Evolutionary conservation across 2,329 filamentous ascomycete genomes (phyloP).

Genomic region (Colletotrichum orchidophilum): DNA sequence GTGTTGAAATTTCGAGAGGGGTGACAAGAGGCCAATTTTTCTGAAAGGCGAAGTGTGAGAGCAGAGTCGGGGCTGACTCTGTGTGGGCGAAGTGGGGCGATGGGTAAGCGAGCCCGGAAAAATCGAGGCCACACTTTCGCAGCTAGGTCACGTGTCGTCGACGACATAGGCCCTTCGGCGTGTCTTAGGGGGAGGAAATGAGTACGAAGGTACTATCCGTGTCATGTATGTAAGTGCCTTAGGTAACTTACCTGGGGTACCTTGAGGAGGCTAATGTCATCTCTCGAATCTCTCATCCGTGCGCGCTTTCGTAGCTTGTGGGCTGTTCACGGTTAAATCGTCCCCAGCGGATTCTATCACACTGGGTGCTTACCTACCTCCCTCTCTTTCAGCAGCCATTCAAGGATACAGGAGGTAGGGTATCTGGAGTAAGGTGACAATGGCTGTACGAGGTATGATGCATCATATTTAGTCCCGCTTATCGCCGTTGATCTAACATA

Average conservation of each 20-base stretch:
- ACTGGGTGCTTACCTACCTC: too few relatives aligned
- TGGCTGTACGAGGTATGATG: not conserved
- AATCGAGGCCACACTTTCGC: constrained; percentile 37
- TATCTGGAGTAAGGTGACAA: not conserved
- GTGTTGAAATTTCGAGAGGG: constrained; percentile 51
- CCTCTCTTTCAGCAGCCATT: not conserved
- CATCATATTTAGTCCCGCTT: not conserved
- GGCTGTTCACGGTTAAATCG: not conserved
- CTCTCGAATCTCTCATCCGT: not conserved
- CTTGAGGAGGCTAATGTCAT: not conserved
- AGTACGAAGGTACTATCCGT: too few relatives aligned
- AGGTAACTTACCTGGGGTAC: not conserved
- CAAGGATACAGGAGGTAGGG: too few relatives aligned
- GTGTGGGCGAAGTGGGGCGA: constrained; percentile 55
- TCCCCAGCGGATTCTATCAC: not conserved
- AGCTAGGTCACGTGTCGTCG: constrained; percentile 37
- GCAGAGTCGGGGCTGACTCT: constrained; percentile 46
- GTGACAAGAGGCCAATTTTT: constrained; percentile 43
- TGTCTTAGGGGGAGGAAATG: not conserved
- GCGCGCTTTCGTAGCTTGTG: not conserved
- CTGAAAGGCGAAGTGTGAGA: constrained; percentile 38
- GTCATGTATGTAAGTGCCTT: not conserved
- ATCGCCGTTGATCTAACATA: not conserved
- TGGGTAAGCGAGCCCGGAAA: constrained; percentile 34
- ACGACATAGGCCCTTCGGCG: constrained; percentile 9